Conservation (phyloP, 208 protist genomes). For the Crithidia fasciculata region DNA sequence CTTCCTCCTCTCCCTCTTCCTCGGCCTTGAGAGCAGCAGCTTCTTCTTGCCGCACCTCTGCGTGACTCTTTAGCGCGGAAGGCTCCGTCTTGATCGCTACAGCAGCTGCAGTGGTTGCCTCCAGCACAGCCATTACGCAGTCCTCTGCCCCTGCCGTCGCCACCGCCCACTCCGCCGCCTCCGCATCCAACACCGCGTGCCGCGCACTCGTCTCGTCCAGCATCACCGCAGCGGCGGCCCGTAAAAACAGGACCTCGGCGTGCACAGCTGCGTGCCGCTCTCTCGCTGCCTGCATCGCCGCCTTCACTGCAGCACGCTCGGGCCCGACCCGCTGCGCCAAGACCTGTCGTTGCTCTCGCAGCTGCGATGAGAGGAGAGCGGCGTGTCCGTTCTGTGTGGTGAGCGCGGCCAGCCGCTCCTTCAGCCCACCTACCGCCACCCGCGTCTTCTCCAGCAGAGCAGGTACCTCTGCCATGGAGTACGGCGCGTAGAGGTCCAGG, state of each 20-base stretch:
- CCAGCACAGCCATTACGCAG: background rate
- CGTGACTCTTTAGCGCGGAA: background rate
- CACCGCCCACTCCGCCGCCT: slow-evolving; percentile 5
- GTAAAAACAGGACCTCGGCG: slow-evolving; percentile 16
- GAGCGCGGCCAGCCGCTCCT: slow-evolving; percentile 17
- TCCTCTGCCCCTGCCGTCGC: slow-evolving; percentile 3
- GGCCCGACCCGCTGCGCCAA: background rate
- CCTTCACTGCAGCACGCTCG: background rate
- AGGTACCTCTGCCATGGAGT: slow-evolving; percentile 42
- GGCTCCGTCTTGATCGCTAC: too few species aligned
- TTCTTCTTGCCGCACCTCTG: slow-evolving; percentile 16
- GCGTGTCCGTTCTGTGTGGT: slow-evolving; percentile 6
- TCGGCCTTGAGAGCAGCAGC: background rate
- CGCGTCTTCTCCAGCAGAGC: slow-evolving; percentile 44
- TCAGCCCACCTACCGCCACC: slow-evolving; percentile 18
- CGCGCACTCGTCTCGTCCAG: background rate
- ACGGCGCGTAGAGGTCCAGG: slow-evolving; percentile 67
- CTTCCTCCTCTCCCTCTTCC: slow-evolving; percentile 15
- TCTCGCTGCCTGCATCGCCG: slow-evolving; percentile 12
- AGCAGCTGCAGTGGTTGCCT: background rate
- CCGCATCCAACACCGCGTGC: background rate
- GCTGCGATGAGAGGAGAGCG: slow-evolving; percentile 11
- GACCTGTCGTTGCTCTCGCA: slow-evolving; percentile 3
- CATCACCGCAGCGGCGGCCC: background rate
- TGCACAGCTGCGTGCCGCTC: slow-evolving; percentile 1